Conservation (phyloP, 257 asterid genomes). For the Gardenia jasminoides region DNA sequence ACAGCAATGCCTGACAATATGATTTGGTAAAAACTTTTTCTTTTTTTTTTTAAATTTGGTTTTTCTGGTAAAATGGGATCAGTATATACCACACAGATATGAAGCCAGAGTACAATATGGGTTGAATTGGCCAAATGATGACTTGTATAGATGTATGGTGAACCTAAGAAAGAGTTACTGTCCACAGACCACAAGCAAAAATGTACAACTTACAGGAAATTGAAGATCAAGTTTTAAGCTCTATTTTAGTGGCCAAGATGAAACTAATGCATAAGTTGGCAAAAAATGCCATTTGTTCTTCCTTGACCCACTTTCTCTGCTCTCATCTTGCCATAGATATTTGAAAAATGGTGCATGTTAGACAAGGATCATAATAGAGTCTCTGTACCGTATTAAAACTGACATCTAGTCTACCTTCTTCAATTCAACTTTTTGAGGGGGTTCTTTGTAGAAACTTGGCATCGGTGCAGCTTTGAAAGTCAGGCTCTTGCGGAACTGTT, state of each 20-base stretch:
- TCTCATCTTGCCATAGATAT: background rate
- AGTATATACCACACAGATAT: too few relatives aligned
- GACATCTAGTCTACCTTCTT: constrained; percentile 55
- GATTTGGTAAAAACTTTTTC: background rate
- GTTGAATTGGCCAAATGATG: background rate
- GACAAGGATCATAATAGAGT: background rate
- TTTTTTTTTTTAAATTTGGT: too few relatives aligned
- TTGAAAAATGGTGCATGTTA: background rate
- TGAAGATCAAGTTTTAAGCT: background rate
- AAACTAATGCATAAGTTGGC: background rate
- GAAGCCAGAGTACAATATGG: background rate
- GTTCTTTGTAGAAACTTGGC: constrained; percentile 91
- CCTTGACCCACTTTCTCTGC: background rate
- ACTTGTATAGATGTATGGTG: background rate
- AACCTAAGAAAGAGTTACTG: background rate
- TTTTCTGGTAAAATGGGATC: too few relatives aligned
- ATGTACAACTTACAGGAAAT: background rate
- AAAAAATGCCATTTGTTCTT: background rate
- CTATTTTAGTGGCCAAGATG: background rate
- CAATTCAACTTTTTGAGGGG: constrained; percentile 72
- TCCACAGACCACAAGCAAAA: background rate
- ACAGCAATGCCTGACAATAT: background rate
- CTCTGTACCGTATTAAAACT: background rate
- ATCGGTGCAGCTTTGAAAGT: constrained; percentile 85
- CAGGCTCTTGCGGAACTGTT: constrained; percentile 72